Conservation (phyloP, 1,139 yeast species). For the Yamadazyma conglobata region DNA sequence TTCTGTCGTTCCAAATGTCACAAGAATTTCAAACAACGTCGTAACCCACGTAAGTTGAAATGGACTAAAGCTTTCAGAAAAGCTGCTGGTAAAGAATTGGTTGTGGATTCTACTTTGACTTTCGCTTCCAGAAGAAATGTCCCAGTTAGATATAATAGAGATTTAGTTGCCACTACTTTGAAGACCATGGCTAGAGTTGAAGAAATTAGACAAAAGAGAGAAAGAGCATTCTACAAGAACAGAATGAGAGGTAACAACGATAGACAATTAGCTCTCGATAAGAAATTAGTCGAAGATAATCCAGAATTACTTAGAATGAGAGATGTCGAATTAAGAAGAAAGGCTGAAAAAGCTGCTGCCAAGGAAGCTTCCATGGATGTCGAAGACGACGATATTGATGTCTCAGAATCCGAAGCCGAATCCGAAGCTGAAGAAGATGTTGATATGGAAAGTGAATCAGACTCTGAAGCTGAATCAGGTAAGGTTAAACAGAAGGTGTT, state of each 20-base stretch:
- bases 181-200: slow-evolving; percentile 95
- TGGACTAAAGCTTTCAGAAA: slow-evolving; percentile 99
- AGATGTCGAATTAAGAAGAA: slow-evolving; percentile 85
- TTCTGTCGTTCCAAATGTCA: slow-evolving; percentile 99
- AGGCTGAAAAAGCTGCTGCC: slow-evolving; percentile 67
- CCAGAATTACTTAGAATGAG: slow-evolving; percentile 89
- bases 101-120: slow-evolving; percentile 93
- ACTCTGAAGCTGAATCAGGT: slow-evolving; percentile 36
- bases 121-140: slow-evolving; percentile 97
- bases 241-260: slow-evolving; percentile 98
- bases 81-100: slow-evolving; percentile 98
- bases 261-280: slow-evolving; percentile 78
- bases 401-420: slow-evolving; percentile 30
- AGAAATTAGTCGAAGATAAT: slow-evolving; percentile 80
- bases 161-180: slow-evolving; percentile 88
- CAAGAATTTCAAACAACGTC: slow-evolving; percentile 94
- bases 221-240: slow-evolving; percentile 97
- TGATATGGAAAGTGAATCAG: slow-evolving; percentile 27
- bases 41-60: slow-evolving; percentile 96
- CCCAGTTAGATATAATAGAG: slow-evolving; percentile 97
- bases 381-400: slow-evolving; percentile 40
- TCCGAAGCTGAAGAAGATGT: slow-evolving; percentile 39
- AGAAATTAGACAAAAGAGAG: slow-evolving; percentile 94
- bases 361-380: slow-evolving; percentile 51
- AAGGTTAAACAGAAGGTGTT: slow-evolving; percentile 69